Evolutionary conservation across 139 green algal species (phyloP), one percentile per base, ranked within the genome.

Genomic region (Tetradesmus lagerheimii): DNA sequence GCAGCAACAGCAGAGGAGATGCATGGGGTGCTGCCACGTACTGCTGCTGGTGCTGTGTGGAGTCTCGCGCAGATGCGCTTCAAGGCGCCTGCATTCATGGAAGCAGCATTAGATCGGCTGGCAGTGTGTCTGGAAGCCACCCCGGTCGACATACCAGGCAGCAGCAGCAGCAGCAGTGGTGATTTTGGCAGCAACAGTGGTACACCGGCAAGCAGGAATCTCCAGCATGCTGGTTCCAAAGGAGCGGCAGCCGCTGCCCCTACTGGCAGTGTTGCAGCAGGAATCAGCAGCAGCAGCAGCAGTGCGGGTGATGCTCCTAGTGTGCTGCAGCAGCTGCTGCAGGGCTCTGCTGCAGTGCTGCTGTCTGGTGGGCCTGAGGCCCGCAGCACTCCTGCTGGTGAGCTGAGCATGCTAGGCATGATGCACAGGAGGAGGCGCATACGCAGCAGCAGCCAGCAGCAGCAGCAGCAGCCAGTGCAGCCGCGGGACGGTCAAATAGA

Each of bases 251-350:
- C 57, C 5, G 57, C 20, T 31, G 57, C 57, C 20, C 15, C 57
- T 31, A 31, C 20, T 31, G 25, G 71, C 71, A 38, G 47, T 62
- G 47, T 62, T 62, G 8, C 20, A n/a, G 57, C 57, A 71, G 25
- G 4, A 31, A 31, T 9, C 34, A 39, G 5, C 14, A 39, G 23
- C 39, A 43, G 83, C 38, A 66, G 83, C 45, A 64, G 45, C 71
- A 29, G 71, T 47, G 38, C 34, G 2, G 14, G n/a, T 1, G 50
- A n/a, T 50, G 8, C 6, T 14, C 41, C 71, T 31, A 89, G 85
- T 74, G 45, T 77, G 43, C 31, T 89, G 39, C 85, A 83, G 85
- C 85, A 89, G 85, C 47, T 78, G 85, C 37, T 67, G 34, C 71
- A 89, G 43, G n/a, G 34, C 2, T 41, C 85, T 74, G 29, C 85